Base-by-base conservation (phyloP, 306 rosid species). In the Hippophae gyantsensis region DNA sequence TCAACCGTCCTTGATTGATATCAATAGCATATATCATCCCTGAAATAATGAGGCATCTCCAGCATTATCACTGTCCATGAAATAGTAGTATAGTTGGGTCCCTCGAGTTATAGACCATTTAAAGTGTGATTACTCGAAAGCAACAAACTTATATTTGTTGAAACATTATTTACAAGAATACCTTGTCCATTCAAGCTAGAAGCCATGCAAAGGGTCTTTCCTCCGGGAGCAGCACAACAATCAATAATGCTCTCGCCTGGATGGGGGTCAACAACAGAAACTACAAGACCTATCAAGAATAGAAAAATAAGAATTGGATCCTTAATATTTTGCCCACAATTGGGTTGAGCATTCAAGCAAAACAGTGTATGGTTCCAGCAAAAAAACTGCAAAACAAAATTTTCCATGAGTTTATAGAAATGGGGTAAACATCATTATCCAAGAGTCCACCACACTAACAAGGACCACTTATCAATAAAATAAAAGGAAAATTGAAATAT, bases 191-290 rank as follows among this genome's bases (percentile, higher is more conserved):
- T 42, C 78, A 89, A 76, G 60, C 8, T 84, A 58, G 97, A 83
- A 52, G 95, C 97, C 83, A 89, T 89, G 72, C 81, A 79, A 70
- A 89, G 80, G 56, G 89, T 83, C 62, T 89, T 85, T 63, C 97
- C 97, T 69, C 97, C 97, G 45, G 96, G 97, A 77, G 97, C 97
- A 67, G 97, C 97, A 79, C 97, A 85, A 56, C 97, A 86, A 67
- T 85, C 97, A 54, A 89, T 32, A 14, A 89, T 75, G 48, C 70
- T 74, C 49, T 89, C 95, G 42, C 90, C 95, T 1, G 79, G 85
- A 69, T 83, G 94, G 70, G 97, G 90, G 81, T 89, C 81, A 58
- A 85, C 84, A 54, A 83, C 68, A 51, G 95, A 83, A 63, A 89
- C 90, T 50, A 85, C 60, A 13, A 85, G 68, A 60, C 97, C 97